Percentiles rank a stretch among this genome's conserved stretches.
These are phyloP conservation scores for Aspergillus fumigatus DNA, from an alignment of 2,329 filamentous ascomycete species.

Conservation along the genomic window DNA sequence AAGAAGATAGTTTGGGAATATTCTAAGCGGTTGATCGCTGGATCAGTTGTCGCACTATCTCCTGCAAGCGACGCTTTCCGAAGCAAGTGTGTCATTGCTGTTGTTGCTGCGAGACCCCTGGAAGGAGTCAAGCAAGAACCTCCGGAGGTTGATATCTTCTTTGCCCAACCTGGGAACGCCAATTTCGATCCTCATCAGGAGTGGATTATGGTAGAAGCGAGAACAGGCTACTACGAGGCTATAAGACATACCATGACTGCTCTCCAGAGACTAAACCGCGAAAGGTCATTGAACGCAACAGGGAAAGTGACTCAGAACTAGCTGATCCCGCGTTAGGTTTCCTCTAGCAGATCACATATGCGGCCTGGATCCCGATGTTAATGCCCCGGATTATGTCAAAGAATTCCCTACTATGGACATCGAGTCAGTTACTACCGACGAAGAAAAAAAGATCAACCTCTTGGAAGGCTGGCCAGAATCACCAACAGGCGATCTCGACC, in stretches of 20 bases:
- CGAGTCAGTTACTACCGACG: constrained; percentile 39
- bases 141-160: constrained; percentile 72
- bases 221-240: constrained; percentile 71
- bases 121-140: constrained; percentile 60
- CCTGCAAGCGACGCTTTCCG: constrained; percentile 57
- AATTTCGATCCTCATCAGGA: constrained; percentile 65
- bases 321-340: constrained; percentile 31
- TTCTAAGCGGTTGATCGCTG: constrained; percentile 53
- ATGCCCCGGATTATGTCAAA: constrained; percentile 51
- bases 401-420: constrained; percentile 50
- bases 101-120: constrained; percentile 66
- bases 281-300: constrained; percentile 37
- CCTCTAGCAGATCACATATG: constrained; percentile 44
- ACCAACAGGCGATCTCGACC: constrained; percentile 53
- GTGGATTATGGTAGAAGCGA: constrained; percentile 75
- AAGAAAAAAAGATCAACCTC: constrained; percentile 49
- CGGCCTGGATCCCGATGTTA: constrained; percentile 34
- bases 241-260: constrained; percentile 67
- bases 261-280: constrained; percentile 60
- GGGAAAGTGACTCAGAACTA: background rate
- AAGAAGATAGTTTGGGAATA: constrained; percentile 66
- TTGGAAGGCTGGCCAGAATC: constrained; percentile 51
- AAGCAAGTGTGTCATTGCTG: constrained; percentile 63
- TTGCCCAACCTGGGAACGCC: constrained; percentile 56
- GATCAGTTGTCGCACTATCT: constrained; percentile 53